phyloP scores from a whole-genome alignment of 805 yeast genomes.

The Monosporozyma servazzii region DNA sequence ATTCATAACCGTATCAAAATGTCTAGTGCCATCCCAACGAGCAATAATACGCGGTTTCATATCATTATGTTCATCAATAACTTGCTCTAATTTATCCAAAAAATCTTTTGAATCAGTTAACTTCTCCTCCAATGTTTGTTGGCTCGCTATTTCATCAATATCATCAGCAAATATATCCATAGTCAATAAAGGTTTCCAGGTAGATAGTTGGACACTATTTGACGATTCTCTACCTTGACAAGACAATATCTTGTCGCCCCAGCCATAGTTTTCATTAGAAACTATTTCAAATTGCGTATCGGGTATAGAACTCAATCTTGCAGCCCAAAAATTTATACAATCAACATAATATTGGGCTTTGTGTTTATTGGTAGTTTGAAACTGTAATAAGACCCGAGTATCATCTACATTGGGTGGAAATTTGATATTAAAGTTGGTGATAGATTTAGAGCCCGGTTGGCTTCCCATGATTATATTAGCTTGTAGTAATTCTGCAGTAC shows the following conservation, averaged over 20 bases:
- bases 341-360: constrained; percentile 62
- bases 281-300: constrained; percentile 57
- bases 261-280: constrained; percentile 71
- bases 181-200: constrained; percentile 21
- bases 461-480: constrained; percentile 20
- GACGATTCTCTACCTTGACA: not conserved
- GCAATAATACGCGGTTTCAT: constrained; percentile 31
- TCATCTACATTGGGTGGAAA: constrained; percentile 17
- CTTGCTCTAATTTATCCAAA: constrained; percentile 31
- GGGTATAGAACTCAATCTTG: constrained; percentile 74
- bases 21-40: constrained; percentile 26
- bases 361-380: constrained; percentile 58
- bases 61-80: constrained; percentile 37
- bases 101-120: constrained; percentile 30
- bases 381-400: constrained; percentile 37
- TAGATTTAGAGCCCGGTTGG: not conserved
- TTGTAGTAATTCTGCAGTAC: constrained; percentile 21
- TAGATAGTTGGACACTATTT: not conserved
- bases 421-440: constrained; percentile 18
- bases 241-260: constrained; percentile 36
- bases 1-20: constrained; percentile 29
- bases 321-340: constrained; percentile 86
- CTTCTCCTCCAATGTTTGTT: constrained; percentile 6
- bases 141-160: constrained; percentile 8
- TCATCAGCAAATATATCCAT: constrained; percentile 19